Base-by-base conservation (phyloP, 2,329 filamentous ascomycete genomes). In the Madurella mycetomatis region DNA sequence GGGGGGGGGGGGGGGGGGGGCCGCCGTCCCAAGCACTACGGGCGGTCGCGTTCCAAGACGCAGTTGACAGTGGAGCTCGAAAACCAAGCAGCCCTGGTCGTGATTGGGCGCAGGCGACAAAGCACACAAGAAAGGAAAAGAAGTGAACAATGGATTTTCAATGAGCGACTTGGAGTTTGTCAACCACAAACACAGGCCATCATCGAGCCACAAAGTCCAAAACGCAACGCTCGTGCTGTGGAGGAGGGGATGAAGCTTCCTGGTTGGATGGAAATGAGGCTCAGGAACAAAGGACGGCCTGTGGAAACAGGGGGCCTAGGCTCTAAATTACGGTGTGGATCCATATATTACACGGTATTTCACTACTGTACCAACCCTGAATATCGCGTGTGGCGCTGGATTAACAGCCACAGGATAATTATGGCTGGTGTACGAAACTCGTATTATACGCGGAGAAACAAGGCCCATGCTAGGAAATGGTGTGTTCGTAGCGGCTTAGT, bases 161-260 rank as follows among this genome's bases (percentile, higher is more conserved):
- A 64, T 53, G 63, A 65, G 47, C 54, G 62, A 63, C 63, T 64
- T 51, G 54, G 63, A 65, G 63, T 54, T 65, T 58, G 63, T 65
- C 63, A 63, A 63, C 61, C 54, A 47, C 60, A 64, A 61, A 59
- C 57, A 55, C 57, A 53, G 61, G 58, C 63, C 63, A 65, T 62
- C 53, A 62, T 63, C 57, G 30, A 57, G 51, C 61, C 60, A 54
- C 51, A 56, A 34, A 57, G 40, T 45, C 39, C 50, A 58, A 57
- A 53, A 34, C 42, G 54, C 39, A 49, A 48, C 54, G 55, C 47
- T 47, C 43, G 57, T 19, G 30, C 49, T 46, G 49, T 51, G 53
- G 54, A 56, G 49, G 45, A 37, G 50, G 47, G 47, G 48, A 47
- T 32, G 48, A 55, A 56, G 55, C 52, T 59, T 47, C 43, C 44